These are phyloP conservation scores for Vigna reflexopilosa DNA, from an alignment of 306 rosid species.

Conservation along the genomic window DNA sequence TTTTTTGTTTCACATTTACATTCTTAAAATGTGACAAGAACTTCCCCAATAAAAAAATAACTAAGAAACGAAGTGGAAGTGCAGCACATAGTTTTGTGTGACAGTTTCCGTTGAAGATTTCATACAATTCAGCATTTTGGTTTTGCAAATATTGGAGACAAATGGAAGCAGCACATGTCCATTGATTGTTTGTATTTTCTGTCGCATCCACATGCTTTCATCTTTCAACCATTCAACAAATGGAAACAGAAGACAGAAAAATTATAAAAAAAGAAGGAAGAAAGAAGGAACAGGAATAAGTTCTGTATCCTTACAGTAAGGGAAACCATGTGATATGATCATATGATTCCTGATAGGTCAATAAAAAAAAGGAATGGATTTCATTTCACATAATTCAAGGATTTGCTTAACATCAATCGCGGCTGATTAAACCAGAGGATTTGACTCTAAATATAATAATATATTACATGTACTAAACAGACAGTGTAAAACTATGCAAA, in stretches of 20 bases:
- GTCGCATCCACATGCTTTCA: constrained; percentile 35
- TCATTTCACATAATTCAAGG: too few species aligned
- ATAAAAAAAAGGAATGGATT: too few species aligned
- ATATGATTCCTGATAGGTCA: constrained; percentile 3
- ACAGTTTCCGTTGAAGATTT: background rate
- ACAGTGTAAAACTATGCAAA: background rate
- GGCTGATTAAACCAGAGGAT: too few species aligned
- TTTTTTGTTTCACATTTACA: too few species aligned
- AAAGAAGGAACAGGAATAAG: background rate
- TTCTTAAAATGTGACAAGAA: too few species aligned
- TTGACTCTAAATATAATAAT: too few species aligned
- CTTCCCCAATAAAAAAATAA: too few species aligned
- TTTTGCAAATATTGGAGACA: background rate
- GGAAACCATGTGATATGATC: constrained; percentile 39
- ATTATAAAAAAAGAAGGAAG: background rate
- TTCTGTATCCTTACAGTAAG: background rate
- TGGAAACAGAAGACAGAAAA: background rate
- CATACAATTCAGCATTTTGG: background rate
- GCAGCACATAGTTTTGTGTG: background rate
- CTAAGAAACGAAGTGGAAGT: background rate
- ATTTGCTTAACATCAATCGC: too few species aligned
- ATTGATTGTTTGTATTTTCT: background rate
- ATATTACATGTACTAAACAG: too few species aligned
- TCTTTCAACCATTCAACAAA: constrained; percentile 28
- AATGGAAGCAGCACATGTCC: background rate